Conservation (phyloP, 1,139 yeast species). For the Geotrichum citri-aurantii region DNA sequence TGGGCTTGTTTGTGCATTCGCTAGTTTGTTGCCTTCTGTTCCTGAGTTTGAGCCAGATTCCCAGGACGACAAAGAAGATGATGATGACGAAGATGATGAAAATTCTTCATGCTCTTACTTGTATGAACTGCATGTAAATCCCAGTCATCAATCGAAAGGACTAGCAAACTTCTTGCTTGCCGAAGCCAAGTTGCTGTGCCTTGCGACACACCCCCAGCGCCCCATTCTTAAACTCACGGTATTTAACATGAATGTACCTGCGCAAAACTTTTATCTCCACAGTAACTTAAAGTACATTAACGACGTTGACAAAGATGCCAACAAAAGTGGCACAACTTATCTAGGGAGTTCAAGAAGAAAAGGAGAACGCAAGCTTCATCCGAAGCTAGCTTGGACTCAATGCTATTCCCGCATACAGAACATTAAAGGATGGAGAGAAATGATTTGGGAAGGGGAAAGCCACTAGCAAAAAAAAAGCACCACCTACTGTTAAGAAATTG, state of each 20-base stretch:
- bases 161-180: slow-evolving; percentile 39
- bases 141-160: slow-evolving; percentile 34
- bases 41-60: slow-evolving; percentile 10
- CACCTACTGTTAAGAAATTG: background rate
- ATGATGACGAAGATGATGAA: background rate
- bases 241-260: slow-evolving; percentile 28
- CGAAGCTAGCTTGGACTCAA: background rate
- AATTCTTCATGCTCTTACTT: slow-evolving; percentile 43
- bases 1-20: slow-evolving; percentile 39
- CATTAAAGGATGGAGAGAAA: slow-evolving; percentile 9
- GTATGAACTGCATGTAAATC: slow-evolving; percentile 49
- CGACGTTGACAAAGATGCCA: background rate
- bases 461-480: background rate
- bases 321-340: background rate
- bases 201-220: slow-evolving; percentile 7
- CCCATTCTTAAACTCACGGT: slow-evolving; percentile 26
- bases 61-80: slow-evolving; percentile 18
- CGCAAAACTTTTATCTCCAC: slow-evolving; percentile 27
- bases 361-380: slow-evolving; percentile 3
- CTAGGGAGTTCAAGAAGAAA: background rate
- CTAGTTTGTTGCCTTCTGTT: slow-evolving; percentile 41
- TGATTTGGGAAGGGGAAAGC: background rate
- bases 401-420: background rate
- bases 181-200: slow-evolving; percentile 18
- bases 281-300: slow-evolving; percentile 22